A percentile compares a stretch with the other conserved stretches of the same genome.
Evolutionary conservation across 169 alveolate genomes (phyloP).

Genomic region (Eimeria tenella): DNA sequence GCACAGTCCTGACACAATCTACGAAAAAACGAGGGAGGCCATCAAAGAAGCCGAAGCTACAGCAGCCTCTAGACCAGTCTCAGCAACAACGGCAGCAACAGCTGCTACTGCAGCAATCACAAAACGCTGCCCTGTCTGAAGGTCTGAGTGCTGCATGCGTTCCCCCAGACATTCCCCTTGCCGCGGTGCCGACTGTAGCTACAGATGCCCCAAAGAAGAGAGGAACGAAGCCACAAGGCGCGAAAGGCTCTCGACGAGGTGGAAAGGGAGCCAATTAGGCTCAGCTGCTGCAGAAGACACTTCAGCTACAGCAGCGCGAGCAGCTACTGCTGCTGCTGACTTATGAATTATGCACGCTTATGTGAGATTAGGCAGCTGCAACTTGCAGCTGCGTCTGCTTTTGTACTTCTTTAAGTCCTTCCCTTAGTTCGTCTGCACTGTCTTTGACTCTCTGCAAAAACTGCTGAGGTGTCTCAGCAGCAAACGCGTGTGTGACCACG

Average conservation of each 20-base stretch:
- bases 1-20: no score
- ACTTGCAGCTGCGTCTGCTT: not conserved
- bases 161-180: not conserved
- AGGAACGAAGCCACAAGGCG: not conserved
- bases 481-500: not conserved
- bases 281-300: slow-evolving; percentile 8
- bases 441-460: not conserved
- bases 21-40: not conserved
- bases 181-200: not conserved
- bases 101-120: no score
- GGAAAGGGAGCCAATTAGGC: not conserved
- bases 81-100: no score
- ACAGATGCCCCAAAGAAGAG: not conserved
- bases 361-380: not conserved
- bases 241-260: not conserved
- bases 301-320: not conserved
- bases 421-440: not conserved
- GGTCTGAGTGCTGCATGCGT: not conserved
- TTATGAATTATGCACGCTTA: not conserved
- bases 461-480: not conserved
- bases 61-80: no score
- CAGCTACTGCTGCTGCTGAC: slow-evolving; percentile 5
- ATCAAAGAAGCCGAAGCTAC: not conserved
- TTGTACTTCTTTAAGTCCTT: not conserved
- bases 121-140: no score